A percentile compares a stretch with the other conserved stretches of the same genome.
These are phyloP conservation scores for Nitzschia sp. DNA, from an alignment of 108 stramenopile species.

Conservation along the genomic window DNA sequence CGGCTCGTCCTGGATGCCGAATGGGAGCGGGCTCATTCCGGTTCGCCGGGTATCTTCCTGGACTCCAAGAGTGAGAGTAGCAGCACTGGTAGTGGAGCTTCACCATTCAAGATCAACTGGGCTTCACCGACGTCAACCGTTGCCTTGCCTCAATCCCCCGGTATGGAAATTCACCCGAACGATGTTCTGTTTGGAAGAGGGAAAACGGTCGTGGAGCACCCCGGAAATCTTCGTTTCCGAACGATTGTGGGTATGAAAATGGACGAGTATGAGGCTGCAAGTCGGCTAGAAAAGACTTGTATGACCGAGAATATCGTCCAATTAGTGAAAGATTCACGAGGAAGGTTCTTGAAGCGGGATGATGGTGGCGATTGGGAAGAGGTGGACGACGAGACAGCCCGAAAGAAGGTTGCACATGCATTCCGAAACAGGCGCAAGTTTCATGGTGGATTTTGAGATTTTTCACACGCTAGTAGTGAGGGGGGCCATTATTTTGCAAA, in stretches of 20 bases:
- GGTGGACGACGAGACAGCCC: slow-evolving; percentile 32
- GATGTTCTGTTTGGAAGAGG: slow-evolving; percentile 26
- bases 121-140: background rate
- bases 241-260: slow-evolving; percentile 28
- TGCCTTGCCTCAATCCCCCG: background rate
- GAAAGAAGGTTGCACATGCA: slow-evolving; percentile 35
- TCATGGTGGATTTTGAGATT: background rate
- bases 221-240: slow-evolving; percentile 29
- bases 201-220: slow-evolving; percentile 20
- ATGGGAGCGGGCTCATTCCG: background rate
- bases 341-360: slow-evolving; percentile 39
- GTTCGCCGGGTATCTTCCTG: background rate
- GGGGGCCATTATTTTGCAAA: too few relatives aligned
- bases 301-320: slow-evolving; percentile 37
- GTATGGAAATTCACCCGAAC: slow-evolving; percentile 6
- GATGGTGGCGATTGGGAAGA: slow-evolving; percentile 25
- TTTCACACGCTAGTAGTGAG: too few relatives aligned
- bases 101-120: slow-evolving; percentile 2
- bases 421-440: slow-evolving; percentile 36
- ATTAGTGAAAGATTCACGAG: slow-evolving; percentile 20
- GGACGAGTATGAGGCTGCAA: slow-evolving; percentile 18
- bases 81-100: background rate
- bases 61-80: slow-evolving; percentile 7
- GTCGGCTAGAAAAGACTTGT: slow-evolving; percentile 29
- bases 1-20: background rate